Base-by-base conservation (phyloP, 306 rosid species). In the Sesbania bispinosa region DNA sequence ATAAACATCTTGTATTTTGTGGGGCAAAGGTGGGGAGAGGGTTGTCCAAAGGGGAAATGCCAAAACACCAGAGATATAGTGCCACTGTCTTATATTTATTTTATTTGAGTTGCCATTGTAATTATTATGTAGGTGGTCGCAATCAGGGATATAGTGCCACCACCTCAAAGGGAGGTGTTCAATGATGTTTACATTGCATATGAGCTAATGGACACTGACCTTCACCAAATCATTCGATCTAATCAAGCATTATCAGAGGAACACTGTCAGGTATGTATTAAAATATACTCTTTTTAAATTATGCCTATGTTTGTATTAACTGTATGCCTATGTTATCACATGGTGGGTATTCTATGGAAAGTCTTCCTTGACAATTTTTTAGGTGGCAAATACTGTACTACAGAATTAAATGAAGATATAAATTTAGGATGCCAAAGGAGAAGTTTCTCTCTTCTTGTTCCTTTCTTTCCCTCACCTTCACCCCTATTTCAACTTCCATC, bases 181-280 rank as follows among this genome's bases (percentile, higher is more conserved):
- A 90, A 93, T 58, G 98, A 93, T 81, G 98, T 93, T 53, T 93
- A 93, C 90, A 93, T 93, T 65, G 97, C 97, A 2, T 93, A 93
- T 78, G 98, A 93, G 85, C 86, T 93, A n/a, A 90, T 93, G 98
- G 98, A 93, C 84, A 93, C 98, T 53, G 98, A 93, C 78, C 89
- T 93, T 71, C 96, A 93, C 73, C 98, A 93, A 75, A 93, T 90
- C 39, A 93, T 93, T 74, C 97, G 97, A 33, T 93, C 98, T 61
- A 93, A 90, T 54, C 98, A 93, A 85, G 88, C 82, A 1, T 80
- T 93, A 67, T 93, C 98, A 0, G 98, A 93, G 88, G 98, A 93
- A 89, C 98, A 93, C 68, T 93, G 98, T 80, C 98, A 93, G 93
- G 98, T 93, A 33, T 53, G 52, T 41, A 33, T 61, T 50, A 78